phyloP scores from a whole-genome alignment of 1,284 basidiomycete species.

The Gymnopus androsaceus region DNA sequence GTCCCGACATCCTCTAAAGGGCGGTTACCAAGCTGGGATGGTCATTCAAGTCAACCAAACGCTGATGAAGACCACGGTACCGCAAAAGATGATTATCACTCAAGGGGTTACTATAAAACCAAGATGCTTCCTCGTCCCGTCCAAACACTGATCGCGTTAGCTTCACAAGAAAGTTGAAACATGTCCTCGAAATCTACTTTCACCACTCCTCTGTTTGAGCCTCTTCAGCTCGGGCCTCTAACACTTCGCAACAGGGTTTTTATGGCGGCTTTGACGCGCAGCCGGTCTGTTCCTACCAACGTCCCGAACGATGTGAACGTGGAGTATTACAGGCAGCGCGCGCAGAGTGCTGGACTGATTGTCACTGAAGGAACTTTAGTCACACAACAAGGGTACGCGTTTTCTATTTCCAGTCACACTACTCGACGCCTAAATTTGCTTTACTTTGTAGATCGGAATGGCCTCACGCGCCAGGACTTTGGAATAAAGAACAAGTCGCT shows the following conservation, averaged over 20 bases:
- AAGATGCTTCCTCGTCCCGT: too few relatives aligned
- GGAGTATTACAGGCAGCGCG: slow-evolving; percentile 12
- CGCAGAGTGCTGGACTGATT: slow-evolving; percentile 13
- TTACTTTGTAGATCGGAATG: slow-evolving; percentile 18
- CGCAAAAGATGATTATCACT: too few relatives aligned
- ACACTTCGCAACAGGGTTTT: slow-evolving; percentile 29
- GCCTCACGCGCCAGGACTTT: slow-evolving; percentile 16
- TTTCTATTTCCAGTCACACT: not conserved
- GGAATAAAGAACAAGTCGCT: slow-evolving; percentile 12
- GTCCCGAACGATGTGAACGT: slow-evolving; percentile 16
- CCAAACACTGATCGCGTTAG: too few relatives aligned
- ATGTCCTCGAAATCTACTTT: too few relatives aligned
- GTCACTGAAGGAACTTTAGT: slow-evolving; percentile 12
- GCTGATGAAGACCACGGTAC: too few relatives aligned
- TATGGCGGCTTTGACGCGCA: slow-evolving; percentile 38
- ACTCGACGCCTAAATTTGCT: not conserved
- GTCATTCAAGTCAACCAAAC: too few relatives aligned
- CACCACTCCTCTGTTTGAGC: slow-evolving; percentile 13
- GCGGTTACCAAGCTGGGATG: too few relatives aligned
- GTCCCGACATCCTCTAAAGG: too few relatives aligned
- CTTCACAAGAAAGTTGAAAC: too few relatives aligned
- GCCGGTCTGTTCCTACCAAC: slow-evolving; percentile 31
- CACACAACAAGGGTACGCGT: slow-evolving; percentile 14
- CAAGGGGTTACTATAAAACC: too few relatives aligned
- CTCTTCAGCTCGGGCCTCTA: slow-evolving; percentile 21